Evolutionary conservation across 495 filamentous ascomycete genomes (phyloP).

Genomic region (Gamarada debralockiae): DNA sequence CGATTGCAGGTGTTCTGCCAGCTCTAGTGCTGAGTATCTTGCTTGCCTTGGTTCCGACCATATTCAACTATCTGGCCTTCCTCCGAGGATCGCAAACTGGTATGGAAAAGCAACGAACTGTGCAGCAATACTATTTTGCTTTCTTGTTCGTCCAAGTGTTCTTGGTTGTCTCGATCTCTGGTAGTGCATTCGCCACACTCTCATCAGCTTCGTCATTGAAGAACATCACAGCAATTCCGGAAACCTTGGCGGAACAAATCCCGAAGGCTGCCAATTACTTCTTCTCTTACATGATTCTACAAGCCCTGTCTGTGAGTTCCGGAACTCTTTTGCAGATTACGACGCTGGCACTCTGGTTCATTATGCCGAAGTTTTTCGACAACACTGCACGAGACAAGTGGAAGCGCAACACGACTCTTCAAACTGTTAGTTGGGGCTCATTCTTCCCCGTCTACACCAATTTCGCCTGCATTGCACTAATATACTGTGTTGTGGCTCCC

Average conservation of each 20-base stretch:
- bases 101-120: constrained; percentile 70
- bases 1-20: constrained; percentile 84
- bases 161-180: constrained; percentile 83
- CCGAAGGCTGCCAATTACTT: constrained; percentile 94
- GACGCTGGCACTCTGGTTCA: constrained; percentile 72
- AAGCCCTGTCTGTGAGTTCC: constrained; percentile 85
- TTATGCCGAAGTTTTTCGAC: constrained; percentile 74
- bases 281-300: constrained; percentile 96
- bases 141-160: constrained; percentile 97
- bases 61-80: constrained; percentile 64
- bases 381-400: constrained; percentile 88
- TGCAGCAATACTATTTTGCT: constrained; percentile 90
- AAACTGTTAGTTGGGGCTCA: constrained; percentile 81
- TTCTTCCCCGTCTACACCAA: constrained; percentile 97
- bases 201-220: constrained; percentile 46
- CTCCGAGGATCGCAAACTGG: constrained; percentile 82
- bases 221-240: constrained; percentile 48
- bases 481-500: constrained; percentile 87
- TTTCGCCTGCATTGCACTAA: constrained; percentile 87
- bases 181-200: constrained; percentile 69
- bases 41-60: constrained; percentile 74
- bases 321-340: constrained; percentile 85
- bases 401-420: constrained; percentile 73
- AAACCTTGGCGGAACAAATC: constrained; percentile 75
- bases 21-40: constrained; percentile 73